These are phyloP conservation scores for Akanthomyces dipterigenus DNA, from an alignment of 2,329 filamentous ascomycete genomes.

Conservation along the genomic window DNA sequence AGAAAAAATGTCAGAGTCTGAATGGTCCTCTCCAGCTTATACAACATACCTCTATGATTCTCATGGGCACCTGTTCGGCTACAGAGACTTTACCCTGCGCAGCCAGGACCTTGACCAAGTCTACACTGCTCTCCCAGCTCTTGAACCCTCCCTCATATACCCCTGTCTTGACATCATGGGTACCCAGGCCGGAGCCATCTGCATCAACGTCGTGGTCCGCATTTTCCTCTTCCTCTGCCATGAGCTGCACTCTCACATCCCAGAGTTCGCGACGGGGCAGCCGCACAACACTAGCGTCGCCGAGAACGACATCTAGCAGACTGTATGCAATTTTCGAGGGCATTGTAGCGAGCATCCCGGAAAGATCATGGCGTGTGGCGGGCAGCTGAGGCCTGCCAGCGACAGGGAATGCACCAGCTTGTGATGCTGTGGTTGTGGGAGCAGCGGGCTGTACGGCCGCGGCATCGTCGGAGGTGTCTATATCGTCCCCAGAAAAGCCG, in stretches of 20 bases:
- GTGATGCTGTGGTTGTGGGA: slow-evolving; percentile 6
- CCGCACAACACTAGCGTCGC: slow-evolving; percentile 43
- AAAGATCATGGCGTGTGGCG: slow-evolving; percentile 44
- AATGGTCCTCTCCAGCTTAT: neutral
- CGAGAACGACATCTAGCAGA: slow-evolving; percentile 50
- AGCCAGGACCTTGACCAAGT: slow-evolving; percentile 64
- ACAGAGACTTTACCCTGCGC: slow-evolving; percentile 30
- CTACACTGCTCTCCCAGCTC: slow-evolving; percentile 81
- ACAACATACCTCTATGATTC: slow-evolving; percentile 48
- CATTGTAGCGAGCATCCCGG: slow-evolving; percentile 47
- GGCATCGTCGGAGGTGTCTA: slow-evolving; percentile 43
- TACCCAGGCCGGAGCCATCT: slow-evolving; percentile 47
- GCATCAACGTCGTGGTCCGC: slow-evolving; percentile 29
- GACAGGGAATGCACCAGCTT: slow-evolving; percentile 52
- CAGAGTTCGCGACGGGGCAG: slow-evolving; percentile 72
- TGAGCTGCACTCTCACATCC: slow-evolving; percentile 74
- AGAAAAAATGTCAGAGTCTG: neutral
- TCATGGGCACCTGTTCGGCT: slow-evolving; percentile 29
- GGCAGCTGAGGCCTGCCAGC: slow-evolving; percentile 53
- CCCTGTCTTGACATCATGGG: slow-evolving; percentile 71
- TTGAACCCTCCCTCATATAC: slow-evolving; percentile 86
- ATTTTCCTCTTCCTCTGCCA: slow-evolving; percentile 56
- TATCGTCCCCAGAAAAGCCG: slow-evolving; percentile 57
- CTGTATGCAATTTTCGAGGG: slow-evolving; percentile 70
- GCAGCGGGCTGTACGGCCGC: slow-evolving; percentile 16